Base-by-base conservation (phyloP, 352 stramenopile species). In the Pythium guiyangense region DNA sequence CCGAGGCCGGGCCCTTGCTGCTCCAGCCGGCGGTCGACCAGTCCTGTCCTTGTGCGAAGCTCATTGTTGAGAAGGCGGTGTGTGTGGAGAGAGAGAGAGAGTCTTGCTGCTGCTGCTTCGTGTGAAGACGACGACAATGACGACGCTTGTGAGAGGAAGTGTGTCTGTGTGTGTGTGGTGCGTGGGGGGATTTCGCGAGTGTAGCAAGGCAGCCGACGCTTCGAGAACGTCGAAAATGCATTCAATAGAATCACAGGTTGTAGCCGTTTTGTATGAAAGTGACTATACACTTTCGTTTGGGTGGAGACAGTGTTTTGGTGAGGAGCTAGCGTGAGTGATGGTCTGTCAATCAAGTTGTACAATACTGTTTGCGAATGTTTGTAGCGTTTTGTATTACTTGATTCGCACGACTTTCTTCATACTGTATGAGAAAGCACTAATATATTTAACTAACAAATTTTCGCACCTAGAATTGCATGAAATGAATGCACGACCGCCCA, bases 31-130 rank as follows among this genome's bases (percentile, higher is more conserved):
- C 77, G 20, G 66, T 49, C 6, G 63, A 63, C 85, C 85, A 95
- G 56, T 95, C 85, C 69, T 95, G 85, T 73, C 83, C 83, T 52
- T 90, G 66, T 29, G 69, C 62, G 55, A 84, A 91, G 70, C 69
- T 92, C 70, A 77, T 84, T 17, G 51, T 79, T n/a, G n/a, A n/a
- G n/a, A n/a, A n/a, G n/a, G n/a, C n/a, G n/a, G n/a, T n/a, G n/a
- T n/a, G n/a, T n/a, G n/a, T n/a, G n/a, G n/a, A n/a, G n/a, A n/a
- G n/a, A n/a, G n/a, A n/a, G n/a, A n/a, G n/a, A n/a, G n/a, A n/a
- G n/a, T n/a, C n/a, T n/a, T n/a, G n/a, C 22, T 54, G n/a, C 26
- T 57, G 46, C 45, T 62, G 59, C 52, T 59, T 53, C n/a, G 25
- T 29, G 39, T 5, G 17, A 15, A 44, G 39, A 44, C 6, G 2